Evolutionary conservation across 1,139 yeast genomes (phyloP).

Genomic region (Suhomyces terraborum): DNA sequence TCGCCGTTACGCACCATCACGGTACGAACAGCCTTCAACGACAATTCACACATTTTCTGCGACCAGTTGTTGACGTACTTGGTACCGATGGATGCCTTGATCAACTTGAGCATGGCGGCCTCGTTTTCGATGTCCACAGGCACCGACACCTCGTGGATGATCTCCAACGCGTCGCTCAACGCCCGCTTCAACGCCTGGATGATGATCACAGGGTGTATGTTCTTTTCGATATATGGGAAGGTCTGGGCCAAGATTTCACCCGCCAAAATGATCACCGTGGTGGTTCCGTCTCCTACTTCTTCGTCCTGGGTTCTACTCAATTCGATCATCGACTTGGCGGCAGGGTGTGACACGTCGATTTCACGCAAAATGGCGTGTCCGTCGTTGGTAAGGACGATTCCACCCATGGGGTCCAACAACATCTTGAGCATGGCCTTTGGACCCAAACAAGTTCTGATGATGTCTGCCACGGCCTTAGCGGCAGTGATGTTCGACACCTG

Average conservation of each 20-base stretch:
- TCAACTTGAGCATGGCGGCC: conserved; percentile 80
- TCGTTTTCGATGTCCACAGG: conserved; percentile 87
- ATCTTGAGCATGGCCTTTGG: conserved; percentile 99
- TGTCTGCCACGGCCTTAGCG: conserved; percentile 97
- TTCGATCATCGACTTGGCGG: conserved; percentile 98
- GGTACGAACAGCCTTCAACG: conserved; percentile 85
- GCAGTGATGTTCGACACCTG: conserved; percentile 97
- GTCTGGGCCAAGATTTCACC: conserved; percentile 97
- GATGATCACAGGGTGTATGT: conserved; percentile 94
- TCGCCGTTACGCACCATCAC: conserved; percentile 70
- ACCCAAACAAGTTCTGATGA: conserved; percentile 97
- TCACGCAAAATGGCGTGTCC: conserved; percentile 94
- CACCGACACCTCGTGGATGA: conserved; percentile 79
- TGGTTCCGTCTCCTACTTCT: conserved; percentile 98
- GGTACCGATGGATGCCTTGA: conserved; percentile 92
- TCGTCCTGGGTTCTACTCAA: conserved; percentile 97
- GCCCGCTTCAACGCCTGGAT: conserved; percentile 95
- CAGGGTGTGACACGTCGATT: conserved; percentile 94
- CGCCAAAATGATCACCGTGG: conserved; percentile 91
- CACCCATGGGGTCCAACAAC: conserved; percentile 99
- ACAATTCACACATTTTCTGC: conserved; percentile 83
- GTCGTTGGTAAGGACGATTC: conserved; percentile 94
- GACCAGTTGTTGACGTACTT: conserved; percentile 94
- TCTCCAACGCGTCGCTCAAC: conserved; percentile 83
- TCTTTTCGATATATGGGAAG: conserved; percentile 89